These are phyloP conservation scores for Fusarium palustre DNA, from an alignment of 2,329 filamentous ascomycete genomes.

Conservation along the genomic window DNA sequence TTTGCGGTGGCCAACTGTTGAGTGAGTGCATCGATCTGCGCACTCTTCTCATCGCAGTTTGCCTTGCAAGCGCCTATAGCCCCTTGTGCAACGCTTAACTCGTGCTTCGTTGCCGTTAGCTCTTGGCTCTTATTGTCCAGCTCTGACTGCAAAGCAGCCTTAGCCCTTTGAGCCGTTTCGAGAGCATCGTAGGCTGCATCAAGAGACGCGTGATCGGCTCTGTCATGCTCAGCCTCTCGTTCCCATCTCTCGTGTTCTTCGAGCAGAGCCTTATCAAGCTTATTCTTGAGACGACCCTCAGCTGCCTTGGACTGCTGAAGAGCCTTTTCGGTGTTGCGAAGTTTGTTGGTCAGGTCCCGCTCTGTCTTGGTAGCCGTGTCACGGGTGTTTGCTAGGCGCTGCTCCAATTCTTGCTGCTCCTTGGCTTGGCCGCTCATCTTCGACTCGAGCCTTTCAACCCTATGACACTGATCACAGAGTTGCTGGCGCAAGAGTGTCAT, in stretches of 20 bases:
- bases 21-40: background rate
- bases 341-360: background rate
- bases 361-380: background rate
- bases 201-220: background rate
- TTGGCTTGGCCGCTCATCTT: background rate
- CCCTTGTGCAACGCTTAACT: background rate
- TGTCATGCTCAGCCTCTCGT: background rate
- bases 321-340: background rate
- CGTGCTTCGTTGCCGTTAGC: background rate
- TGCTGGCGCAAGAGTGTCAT: conserved; percentile 1
- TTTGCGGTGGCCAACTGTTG: background rate
- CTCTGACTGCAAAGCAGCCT: background rate
- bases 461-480: background rate
- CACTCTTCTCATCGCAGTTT: background rate
- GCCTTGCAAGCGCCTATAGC: background rate
- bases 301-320: background rate
- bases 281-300: conserved; percentile 1
- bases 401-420: background rate
- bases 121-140: background rate
- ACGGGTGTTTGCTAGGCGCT: background rate
- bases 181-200: background rate
- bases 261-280: conserved; percentile 7
- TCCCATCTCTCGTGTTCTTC: conserved; percentile 6
- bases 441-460: background rate
- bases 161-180: background rate